Evolutionary conservation across 164 flowering plant species (phyloP), one percentile per base, ranked within the genome.

Genomic region (Umbilicus rupestris): DNA sequence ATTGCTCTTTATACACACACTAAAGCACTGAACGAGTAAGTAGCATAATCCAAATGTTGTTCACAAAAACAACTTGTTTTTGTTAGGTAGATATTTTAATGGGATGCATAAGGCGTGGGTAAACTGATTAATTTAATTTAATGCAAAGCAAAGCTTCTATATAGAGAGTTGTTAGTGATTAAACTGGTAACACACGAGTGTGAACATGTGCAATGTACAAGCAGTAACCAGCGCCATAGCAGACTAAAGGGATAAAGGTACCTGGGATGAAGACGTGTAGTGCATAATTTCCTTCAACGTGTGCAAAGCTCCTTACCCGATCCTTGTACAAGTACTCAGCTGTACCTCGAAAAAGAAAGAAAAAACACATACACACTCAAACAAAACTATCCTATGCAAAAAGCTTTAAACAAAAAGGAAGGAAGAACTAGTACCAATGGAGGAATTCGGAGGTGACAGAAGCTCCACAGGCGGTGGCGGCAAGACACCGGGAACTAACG

Each of bases 201-300:
- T n/a, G n/a, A n/a, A n/a, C n/a, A n/a, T n/a, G n/a, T n/a, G n/a
- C n/a, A n/a, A n/a, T n/a, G n/a, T n/a, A n/a, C n/a, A n/a, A n/a
- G n/a, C n/a, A n/a, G n/a, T n/a, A n/a, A n/a, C n/a, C n/a, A n/a
- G n/a, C n/a, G n/a, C n/a, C n/a, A n/a, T n/a, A n/a, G n/a, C 5
- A 68, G 28, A 57, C 28, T 24, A 29, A 5, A 65, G 57, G 15
- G 19, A n/a, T n/a, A 22, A 30, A 62, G 10, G 30, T 62, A 90
- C 97, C 97, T 77, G 97, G 97, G 60, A 94, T 94, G 74, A 74
- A 90, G 15, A 91, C 88, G 74, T 94, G 96, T 19, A 90, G 66
- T 24, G 97, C 95, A 60, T 80, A 94, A 76, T 94, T 94, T 15
- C 98, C 98, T 63, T 90, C 85, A 31, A 87, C 85, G n/a, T 89